Conservation (phyloP, 2,329 filamentous ascomycete genomes). For the Penicillium sclerotiorum region DNA sequence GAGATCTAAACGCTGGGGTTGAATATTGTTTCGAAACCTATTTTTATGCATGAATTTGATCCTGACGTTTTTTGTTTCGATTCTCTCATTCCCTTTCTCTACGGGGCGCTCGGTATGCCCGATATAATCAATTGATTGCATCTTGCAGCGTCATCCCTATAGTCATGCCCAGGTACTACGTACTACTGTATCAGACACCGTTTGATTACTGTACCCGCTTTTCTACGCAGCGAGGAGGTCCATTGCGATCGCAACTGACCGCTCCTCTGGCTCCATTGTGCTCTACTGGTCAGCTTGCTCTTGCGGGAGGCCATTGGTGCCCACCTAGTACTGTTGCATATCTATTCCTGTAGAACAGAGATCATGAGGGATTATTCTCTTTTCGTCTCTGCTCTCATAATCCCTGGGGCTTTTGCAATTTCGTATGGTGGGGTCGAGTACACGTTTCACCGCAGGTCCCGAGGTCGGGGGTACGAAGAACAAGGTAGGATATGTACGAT, state of each 20-base stretch:
- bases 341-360: background rate
- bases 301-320: background rate
- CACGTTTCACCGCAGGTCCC: slow-evolving; percentile 17
- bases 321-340: too few relatives aligned
- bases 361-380: background rate
- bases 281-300: background rate
- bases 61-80: background rate
- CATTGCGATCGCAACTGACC: slow-evolving; percentile 18
- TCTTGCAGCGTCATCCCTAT: too few relatives aligned
- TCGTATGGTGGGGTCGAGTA: slow-evolving; percentile 2
- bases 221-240: background rate
- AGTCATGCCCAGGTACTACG: too few relatives aligned
- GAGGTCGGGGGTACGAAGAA: too few relatives aligned
- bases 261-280: slow-evolving; percentile 13
- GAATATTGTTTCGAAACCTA: background rate
- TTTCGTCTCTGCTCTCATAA: background rate
- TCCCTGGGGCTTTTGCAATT: background rate
- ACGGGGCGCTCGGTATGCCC: background rate
- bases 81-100: background rate
- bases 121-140: too few relatives aligned
- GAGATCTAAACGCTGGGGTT: slow-evolving; percentile 10
- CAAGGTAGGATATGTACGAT: slow-evolving; percentile 6
- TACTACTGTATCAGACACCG: too few relatives aligned
- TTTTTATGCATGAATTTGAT: background rate
- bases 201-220: background rate